Evolutionary conservation across 805 yeast genomes (phyloP).

Genomic region (Candida xyloterini): DNA sequence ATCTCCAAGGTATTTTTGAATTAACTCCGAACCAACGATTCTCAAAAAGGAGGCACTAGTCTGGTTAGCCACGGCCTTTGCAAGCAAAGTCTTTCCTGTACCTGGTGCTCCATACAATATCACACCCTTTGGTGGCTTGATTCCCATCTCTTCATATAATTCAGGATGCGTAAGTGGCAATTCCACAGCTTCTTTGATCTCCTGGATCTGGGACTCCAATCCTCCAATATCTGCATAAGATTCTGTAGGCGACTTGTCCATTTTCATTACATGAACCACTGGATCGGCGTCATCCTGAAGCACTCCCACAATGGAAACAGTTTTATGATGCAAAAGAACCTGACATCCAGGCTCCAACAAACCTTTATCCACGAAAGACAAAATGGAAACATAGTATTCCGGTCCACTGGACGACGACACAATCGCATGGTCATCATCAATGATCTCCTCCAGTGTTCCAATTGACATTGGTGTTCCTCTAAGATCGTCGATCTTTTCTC

Average conservation of each 20-base stretch:
- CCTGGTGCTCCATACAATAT: conserved; percentile 98
- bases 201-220: conserved; percentile 91
- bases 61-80: conserved; percentile 97
- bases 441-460: conserved; percentile 94
- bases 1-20: conserved; percentile 96
- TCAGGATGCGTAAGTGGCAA: conserved; percentile 95
- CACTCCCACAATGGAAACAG: conserved; percentile 97
- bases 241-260: conserved; percentile 96
- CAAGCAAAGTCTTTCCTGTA: conserved; percentile 98
- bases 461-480: conserved; percentile 96
- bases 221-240: conserved; percentile 98
- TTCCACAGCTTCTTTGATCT: conserved; percentile 95
- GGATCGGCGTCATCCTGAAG: conserved; percentile 97
- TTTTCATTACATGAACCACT: conserved; percentile 94
- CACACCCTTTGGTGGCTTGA: conserved; percentile 98
- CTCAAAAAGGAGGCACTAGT: conserved; percentile 94
- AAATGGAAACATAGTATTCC: conserved; percentile 92
- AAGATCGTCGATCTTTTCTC: conserved; percentile 90
- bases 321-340: conserved; percentile 90
- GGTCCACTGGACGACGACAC: conserved; percentile 95
- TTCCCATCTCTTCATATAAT: conserved; percentile 94
- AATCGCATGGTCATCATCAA: conserved; percentile 98
- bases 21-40: conserved; percentile 94
- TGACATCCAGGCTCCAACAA: conserved; percentile 96
- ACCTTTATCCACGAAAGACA: conserved; percentile 96